phyloP scores from a whole-genome alignment of 768 basidiomycete genomes.

The Agaricus bisporus region DNA sequence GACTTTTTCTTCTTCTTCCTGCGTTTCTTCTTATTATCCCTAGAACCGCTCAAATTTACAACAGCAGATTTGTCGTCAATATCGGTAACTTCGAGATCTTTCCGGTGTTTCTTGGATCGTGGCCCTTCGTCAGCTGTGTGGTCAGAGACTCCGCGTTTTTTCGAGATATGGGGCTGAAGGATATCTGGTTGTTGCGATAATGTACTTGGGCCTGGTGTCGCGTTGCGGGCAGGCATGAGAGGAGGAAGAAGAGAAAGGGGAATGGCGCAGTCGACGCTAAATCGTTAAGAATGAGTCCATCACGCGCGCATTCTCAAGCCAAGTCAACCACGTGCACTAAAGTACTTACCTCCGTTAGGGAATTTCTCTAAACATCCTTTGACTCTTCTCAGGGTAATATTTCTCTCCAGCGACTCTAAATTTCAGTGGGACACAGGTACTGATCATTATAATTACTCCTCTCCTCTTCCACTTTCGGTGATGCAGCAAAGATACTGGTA shows the following conservation, averaged over 20 bases:
- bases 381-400: too few species aligned
- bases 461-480: too few species aligned
- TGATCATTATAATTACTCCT: too few species aligned
- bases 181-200: neutral
- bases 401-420: too few species aligned
- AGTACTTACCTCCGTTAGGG: neutral
- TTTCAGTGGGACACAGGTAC: too few species aligned
- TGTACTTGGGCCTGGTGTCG: constrained; percentile 26
- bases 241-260: neutral
- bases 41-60: neutral
- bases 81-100: constrained; percentile 24
- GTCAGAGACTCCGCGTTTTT: constrained; percentile 27
- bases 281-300: neutral
- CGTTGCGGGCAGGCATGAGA: constrained; percentile 23
- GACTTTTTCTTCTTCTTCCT: constrained; percentile 33
- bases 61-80: constrained; percentile 1
- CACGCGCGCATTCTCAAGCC: neutral
- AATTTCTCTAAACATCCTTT: too few species aligned
- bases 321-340: neutral
- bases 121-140: constrained; percentile 16
- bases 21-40: constrained; percentile 19
- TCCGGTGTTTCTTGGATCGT: constrained; percentile 19
- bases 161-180: constrained; percentile 21
- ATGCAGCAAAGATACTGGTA: too few species aligned
- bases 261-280: neutral